Base-by-base conservation (phyloP, 257 asterid species). In the Nicotiana undulata region DNA sequence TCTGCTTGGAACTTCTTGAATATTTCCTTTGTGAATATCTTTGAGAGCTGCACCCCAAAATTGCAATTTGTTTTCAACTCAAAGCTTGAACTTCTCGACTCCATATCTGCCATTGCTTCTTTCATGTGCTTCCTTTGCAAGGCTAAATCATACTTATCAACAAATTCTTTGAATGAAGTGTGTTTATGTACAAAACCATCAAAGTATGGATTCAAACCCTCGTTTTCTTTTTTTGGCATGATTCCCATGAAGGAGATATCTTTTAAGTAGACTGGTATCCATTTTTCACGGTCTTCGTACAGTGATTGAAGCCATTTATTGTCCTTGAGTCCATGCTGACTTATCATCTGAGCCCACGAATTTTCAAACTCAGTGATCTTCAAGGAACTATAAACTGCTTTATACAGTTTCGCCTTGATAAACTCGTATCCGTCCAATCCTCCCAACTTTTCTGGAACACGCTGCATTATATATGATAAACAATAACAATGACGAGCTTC, bases 231-330 rank as follows among this genome's bases (percentile, higher is more conserved):
- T 72, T 75, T 63, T 63, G 91, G 88, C 79, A 89, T 77, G 85
- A 89, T 85, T 63, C 93, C 91, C 34, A 82, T 81, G 40, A 85
- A 89, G 70, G 79, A 87, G 34, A 85, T 66, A 75, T 89, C 92
- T 81, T 89, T 90, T 64, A 90, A 80, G 88, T 90, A 89, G 58
- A 90, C 93, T 24, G 93, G 95, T 10, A 81, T 91, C 95, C 93
- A 91, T 51, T 78, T 76, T 65, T 80, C 83, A 7, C 93, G 89
- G 76, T 88, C 92, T 83, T 89, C 89, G 77, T 85, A 86, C 79
- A 89, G 81, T 63, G 85, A 80, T 59, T 84, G 89, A 77, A 90
- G 89, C 92, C 92, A 90, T 83, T 86, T 87, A 80, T 85, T 89
- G 79, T 86, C 89, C 72, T 79, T 17, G 81, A 90, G 90, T 80